Base-by-base conservation (phyloP, 176 grass and related monocot species). In the Aegilops umbellulata region DNA sequence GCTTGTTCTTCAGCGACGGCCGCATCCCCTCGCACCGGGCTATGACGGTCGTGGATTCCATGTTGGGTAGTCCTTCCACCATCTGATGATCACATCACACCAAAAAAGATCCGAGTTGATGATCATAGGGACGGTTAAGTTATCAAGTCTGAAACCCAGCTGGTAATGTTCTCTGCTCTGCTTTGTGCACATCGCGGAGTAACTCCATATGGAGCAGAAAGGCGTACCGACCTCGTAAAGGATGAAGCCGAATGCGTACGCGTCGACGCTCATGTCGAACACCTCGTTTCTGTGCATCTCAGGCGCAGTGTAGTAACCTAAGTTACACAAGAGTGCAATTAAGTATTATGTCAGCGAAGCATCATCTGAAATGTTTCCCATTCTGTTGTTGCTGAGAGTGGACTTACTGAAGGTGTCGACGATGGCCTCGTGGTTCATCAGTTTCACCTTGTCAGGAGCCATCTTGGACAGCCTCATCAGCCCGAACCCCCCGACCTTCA, bases 231-330 rank as follows among this genome's bases (percentile, higher is more conserved):
- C 95, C 97, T 99, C 97, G 11, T 96, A 96, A 9, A 99, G 82
- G 85, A 99, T 94, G 49, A 99, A 92, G 68, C 97, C 92, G 63
- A 99, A 99, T 17, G 97, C 91, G 39, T 90, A 99, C 23, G 88
- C 85, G 26, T 99, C 97, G 2, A 99, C 92, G 41, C 92, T 96
- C 25, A 61, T 74, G 46, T 96, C 92, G 31, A 99, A 96, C 5
- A 82, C 41, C 55, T 99, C 92, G 4, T 97, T 92, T 38, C 79
- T 99, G 89, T 89, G 88, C 36, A 99, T 15, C 65, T 99, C 97
- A 35, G 97, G 97, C 2, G 97, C 94, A 12, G 85, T 90, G 87
- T 99, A 92, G 67, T 94, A 84, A 41, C 84, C 97, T 99, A 20
- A 46, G 3, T 75, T 17, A 64, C 72, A 87, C 0, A 65, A 31